Evolutionary conservation across 2,329 filamentous ascomycete genomes (phyloP).

Genomic region (Ceratocystis albifundus): DNA sequence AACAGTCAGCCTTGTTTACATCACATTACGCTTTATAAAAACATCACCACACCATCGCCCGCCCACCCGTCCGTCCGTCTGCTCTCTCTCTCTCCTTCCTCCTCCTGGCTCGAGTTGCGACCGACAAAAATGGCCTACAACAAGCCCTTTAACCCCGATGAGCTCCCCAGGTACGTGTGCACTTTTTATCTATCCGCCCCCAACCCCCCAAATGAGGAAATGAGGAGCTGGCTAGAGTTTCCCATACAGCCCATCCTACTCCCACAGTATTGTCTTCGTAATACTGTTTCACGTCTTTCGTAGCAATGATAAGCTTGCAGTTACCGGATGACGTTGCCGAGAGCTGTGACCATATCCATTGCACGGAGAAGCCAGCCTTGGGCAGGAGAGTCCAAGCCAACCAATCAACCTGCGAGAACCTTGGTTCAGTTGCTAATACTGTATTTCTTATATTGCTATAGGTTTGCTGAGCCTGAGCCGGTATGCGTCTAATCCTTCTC

Average conservation of each 20-base stretch:
- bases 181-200: neutral
- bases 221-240: neutral
- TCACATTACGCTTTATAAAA: neutral
- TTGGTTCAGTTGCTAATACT: slow-evolving; percentile 19
- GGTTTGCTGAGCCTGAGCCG: slow-evolving; percentile 65
- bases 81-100: neutral
- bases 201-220: neutral
- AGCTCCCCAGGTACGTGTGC: slow-evolving; percentile 67
- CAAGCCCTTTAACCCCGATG: slow-evolving; percentile 83
- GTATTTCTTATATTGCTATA: slow-evolving; percentile 28
- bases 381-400: neutral
- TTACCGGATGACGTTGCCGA: neutral
- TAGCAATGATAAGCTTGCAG: neutral
- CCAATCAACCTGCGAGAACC: neutral
- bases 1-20: slow-evolving; percentile 1
- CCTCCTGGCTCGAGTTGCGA: neutral
- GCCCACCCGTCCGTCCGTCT: too few species aligned
- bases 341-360: neutral
- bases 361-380: neutral
- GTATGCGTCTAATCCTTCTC: slow-evolving; percentile 32
- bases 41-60: neutral
- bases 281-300: slow-evolving; percentile 9
- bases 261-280: neutral
- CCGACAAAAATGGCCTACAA: slow-evolving; percentile 75
- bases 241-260: neutral